Percentiles rank a stretch among this genome's conserved stretches.
Evolutionary conservation across 495 filamentous ascomycete species (phyloP).

Genomic region (Penicillium cataractarum): DNA sequence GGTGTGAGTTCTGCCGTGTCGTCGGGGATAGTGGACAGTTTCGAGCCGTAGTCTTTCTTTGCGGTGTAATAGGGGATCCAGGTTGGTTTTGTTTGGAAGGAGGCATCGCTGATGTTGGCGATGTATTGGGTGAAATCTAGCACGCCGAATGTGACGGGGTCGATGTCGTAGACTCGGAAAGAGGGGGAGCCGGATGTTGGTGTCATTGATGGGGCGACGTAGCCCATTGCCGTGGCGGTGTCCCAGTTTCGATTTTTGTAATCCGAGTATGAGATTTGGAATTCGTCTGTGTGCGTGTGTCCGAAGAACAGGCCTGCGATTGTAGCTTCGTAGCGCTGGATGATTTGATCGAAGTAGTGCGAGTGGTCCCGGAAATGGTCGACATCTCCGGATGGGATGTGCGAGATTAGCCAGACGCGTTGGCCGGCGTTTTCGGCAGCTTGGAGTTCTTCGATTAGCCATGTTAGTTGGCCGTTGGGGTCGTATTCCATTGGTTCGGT

Average conservation of each 20-base stretch:
- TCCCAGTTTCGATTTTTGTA: constrained; percentile 37
- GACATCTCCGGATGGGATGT: constrained; percentile 51
- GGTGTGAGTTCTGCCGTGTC: constrained; percentile 51
- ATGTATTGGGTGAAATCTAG: constrained; percentile 57
- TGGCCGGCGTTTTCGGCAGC: constrained; percentile 53
- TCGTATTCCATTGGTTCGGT: constrained; percentile 51
- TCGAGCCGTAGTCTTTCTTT: constrained; percentile 53
- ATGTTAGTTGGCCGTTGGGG: constrained; percentile 50
- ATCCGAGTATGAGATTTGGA: constrained; percentile 56
- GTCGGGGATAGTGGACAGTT: constrained; percentile 42
- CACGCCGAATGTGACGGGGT: constrained; percentile 57
- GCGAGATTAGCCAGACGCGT: constrained; percentile 57
- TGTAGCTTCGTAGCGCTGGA: constrained; percentile 53
- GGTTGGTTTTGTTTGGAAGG: constrained; percentile 42
- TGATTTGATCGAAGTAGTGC: constrained; percentile 58
- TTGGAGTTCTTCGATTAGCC: constrained; percentile 55
- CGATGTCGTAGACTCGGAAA: constrained; percentile 61
- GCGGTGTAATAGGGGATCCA: constrained; percentile 60
- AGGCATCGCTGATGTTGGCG: constrained; percentile 50
- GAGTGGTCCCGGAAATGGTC: constrained; percentile 57
- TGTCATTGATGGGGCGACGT: constrained; percentile 57
- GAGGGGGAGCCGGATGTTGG: constrained; percentile 55
- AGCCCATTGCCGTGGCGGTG: constrained; percentile 51
- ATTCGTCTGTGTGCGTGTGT: constrained; percentile 60
- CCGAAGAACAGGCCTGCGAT: constrained; percentile 62